These are phyloP conservation scores for Heterococcus sp. DNA, from an alignment of 108 stramenopile species.

Conservation along the genomic window DNA sequence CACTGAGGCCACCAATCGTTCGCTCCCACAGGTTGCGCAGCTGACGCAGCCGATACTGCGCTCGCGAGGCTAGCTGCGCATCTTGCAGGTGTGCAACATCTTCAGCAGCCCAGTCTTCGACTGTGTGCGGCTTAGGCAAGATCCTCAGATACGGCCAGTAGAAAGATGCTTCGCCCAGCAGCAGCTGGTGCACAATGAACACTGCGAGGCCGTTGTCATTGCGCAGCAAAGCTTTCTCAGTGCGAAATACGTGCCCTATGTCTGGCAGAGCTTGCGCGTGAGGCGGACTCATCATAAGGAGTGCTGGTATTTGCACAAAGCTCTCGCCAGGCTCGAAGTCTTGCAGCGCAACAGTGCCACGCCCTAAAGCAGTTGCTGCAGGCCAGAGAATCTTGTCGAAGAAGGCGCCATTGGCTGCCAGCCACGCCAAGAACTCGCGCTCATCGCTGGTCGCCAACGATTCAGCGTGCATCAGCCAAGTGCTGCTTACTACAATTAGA, in stretches of 20 bases:
- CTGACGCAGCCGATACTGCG: conserved; percentile 3
- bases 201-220: conserved; percentile 57
- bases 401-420: too few species aligned
- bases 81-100: conserved; percentile 53
- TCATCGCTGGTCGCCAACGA: too few species aligned
- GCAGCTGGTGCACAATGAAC: conserved; percentile 55
- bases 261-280: conserved; percentile 44
- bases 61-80: conserved; percentile 12
- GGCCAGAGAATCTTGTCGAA: too few species aligned
- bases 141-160: conserved; percentile 56
- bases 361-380: too few species aligned
- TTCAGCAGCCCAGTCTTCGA: conserved; percentile 40
- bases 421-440: too few species aligned
- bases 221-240: conserved; percentile 10
- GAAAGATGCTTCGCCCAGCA: conserved; percentile 51
- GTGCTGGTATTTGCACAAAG: conserved; percentile 31
- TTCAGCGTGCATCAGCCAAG: too few species aligned
- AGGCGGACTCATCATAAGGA: conserved; percentile 43
- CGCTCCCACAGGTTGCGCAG: conserved; percentile 22
- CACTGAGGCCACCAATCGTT: conserved; percentile 3
- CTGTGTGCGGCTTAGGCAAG: conserved; percentile 47
- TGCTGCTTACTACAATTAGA: too few species aligned
- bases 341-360: conserved; percentile 38
- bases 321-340: conserved; percentile 32
- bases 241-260: conserved; percentile 32